A percentile compares a stretch with the other conserved stretches of the same genome.
These are phyloP conservation scores for Albizia julibrissin DNA, from an alignment of 306 rosid genomes.

Conservation along the genomic window DNA sequence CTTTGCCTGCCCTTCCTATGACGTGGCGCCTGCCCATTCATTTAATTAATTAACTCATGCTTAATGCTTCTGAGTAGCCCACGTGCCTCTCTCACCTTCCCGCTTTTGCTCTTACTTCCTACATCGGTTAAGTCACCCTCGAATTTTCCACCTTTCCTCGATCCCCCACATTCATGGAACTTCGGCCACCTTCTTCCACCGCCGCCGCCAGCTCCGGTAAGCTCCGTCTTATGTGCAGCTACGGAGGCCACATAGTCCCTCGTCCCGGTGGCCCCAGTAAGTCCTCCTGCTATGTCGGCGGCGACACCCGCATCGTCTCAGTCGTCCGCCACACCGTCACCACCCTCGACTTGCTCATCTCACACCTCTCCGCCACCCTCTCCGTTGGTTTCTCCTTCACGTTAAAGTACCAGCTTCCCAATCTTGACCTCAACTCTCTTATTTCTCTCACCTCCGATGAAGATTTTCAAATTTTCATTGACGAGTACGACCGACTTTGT, in stretches of 20 bases:
- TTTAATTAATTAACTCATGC: not conserved
- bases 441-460: constrained; percentile 48
- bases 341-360: constrained; percentile 38
- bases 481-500: constrained; percentile 42
- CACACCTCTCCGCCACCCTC: constrained; percentile 52
- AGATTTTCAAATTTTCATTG: constrained; percentile 46
- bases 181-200: too few relatives aligned
- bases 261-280: too few relatives aligned
- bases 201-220: not conserved
- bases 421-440: constrained; percentile 52
- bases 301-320: constrained; percentile 35
- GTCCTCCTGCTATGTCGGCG: too few relatives aligned
- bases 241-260: constrained; percentile 34
- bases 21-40: constrained; percentile 2
- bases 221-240: constrained; percentile 70
- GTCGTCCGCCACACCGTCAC: constrained; percentile 35
- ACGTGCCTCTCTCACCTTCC: not conserved
- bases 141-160: not conserved
- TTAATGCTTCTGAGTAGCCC: not conserved
- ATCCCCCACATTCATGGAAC: too few relatives aligned
- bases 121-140: not conserved
- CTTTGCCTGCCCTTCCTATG: too few relatives aligned
- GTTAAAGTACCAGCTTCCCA: constrained; percentile 65
- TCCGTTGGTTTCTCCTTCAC: constrained; percentile 36
- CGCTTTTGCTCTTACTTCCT: not conserved